These are phyloP conservation scores for Achaetomiella virescens DNA, from an alignment of 495 filamentous ascomycete species.

Conservation along the genomic window DNA sequence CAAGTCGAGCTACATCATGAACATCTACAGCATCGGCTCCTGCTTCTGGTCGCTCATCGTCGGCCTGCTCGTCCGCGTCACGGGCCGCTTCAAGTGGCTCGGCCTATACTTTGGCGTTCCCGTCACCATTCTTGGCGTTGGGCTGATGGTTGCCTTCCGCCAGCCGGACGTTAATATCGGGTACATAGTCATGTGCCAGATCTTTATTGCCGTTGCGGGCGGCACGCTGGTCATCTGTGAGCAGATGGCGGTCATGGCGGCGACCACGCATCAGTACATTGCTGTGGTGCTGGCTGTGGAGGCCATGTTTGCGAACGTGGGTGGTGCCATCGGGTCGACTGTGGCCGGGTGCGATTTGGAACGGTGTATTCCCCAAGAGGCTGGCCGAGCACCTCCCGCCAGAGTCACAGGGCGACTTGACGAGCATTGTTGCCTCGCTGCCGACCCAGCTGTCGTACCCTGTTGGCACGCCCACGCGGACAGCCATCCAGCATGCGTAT, in stretches of 20 bases:
- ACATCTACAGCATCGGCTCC: constrained; percentile 66
- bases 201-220: constrained; percentile 68
- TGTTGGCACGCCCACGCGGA: constrained; percentile 42
- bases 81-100: constrained; percentile 55
- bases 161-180: constrained; percentile 49
- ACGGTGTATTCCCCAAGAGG: constrained; percentile 47
- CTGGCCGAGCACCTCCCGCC: constrained; percentile 53
- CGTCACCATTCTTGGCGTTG: constrained; percentile 60
- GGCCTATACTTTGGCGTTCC: constrained; percentile 58
- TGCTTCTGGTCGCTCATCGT: constrained; percentile 55
- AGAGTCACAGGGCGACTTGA: constrained; percentile 39
- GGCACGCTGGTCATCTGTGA: constrained; percentile 53
- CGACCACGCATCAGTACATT: constrained; percentile 57
- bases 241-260: constrained; percentile 64
- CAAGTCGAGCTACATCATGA: constrained; percentile 55
- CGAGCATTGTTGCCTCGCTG: constrained; percentile 49
- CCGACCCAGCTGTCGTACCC: constrained; percentile 47
- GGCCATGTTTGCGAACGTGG: constrained; percentile 55
- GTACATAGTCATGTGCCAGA: constrained; percentile 71
- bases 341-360: constrained; percentile 65
- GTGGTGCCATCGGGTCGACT: constrained; percentile 57
- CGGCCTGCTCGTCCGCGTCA: constrained; percentile 49
- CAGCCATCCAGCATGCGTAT: constrained; percentile 53
- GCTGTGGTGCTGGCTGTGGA: constrained; percentile 60
- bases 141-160: constrained; percentile 49